A percentile compares a stretch with the other conserved stretches of the same genome.
Evolutionary conservation across 2,329 filamentous ascomycete genomes (phyloP).

Genomic region (Colletotrichum tabaci): DNA sequence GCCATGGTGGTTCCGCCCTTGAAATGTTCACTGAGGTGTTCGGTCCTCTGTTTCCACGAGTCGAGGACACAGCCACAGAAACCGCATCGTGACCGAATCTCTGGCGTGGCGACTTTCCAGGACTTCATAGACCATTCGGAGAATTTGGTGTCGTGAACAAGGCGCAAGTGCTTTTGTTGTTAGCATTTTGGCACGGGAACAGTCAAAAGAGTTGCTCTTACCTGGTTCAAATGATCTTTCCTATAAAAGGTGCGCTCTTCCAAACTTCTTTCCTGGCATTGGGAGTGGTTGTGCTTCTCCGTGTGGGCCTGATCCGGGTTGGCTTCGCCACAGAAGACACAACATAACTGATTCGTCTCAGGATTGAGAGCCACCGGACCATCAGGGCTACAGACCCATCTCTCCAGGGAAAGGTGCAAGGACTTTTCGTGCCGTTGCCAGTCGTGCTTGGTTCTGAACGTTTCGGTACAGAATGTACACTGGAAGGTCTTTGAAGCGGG

Average conservation of each 20-base stretch:
- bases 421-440: conserved; percentile 81
- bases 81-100: conserved; percentile 75
- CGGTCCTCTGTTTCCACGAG: conserved; percentile 72
- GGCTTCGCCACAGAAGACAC: conserved; percentile 72
- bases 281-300: conserved; percentile 72
- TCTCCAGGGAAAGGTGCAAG: conserved; percentile 74
- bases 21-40: conserved; percentile 72
- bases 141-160: conserved; percentile 75
- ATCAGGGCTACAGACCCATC: conserved; percentile 75
- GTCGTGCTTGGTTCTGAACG: conserved; percentile 78
- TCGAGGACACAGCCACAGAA: conserved; percentile 76
- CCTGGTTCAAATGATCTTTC: conserved; percentile 75
- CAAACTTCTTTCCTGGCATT: conserved; percentile 76
- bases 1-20: conserved; percentile 73
- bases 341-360: conserved; percentile 70
- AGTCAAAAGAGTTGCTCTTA: not conserved
- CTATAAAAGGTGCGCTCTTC: conserved; percentile 77
- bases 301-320: conserved; percentile 70
- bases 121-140: conserved; percentile 75
- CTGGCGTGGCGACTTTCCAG: conserved; percentile 73
- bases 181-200: not conserved
- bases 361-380: conserved; percentile 70
- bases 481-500: conserved; percentile 71
- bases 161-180: conserved; percentile 67
- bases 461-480: conserved; percentile 79